A percentile compares a stretch with the other conserved stretches of the same genome.
Conservation (phyloP, 768 basidiomycete genomes). For the Mycena latifolia region DNA sequence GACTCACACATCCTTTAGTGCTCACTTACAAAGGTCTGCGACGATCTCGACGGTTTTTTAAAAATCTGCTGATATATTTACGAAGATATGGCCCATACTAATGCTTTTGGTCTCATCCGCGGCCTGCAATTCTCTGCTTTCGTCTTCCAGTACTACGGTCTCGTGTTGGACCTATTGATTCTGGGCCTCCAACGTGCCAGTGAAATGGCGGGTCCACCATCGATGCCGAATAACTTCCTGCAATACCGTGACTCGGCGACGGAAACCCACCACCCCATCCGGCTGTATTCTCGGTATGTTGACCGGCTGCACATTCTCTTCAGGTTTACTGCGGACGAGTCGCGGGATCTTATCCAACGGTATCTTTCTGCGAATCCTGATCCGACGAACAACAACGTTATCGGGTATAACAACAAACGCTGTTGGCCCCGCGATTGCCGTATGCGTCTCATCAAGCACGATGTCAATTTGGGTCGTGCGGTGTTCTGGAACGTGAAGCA, state of each 20-base stretch:
- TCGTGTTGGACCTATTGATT: conserved; percentile 95
- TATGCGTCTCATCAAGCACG: conserved; percentile 99
- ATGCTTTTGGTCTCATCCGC: conserved; percentile 96
- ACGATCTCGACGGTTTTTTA: not conserved
- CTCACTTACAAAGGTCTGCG: conserved; percentile 85
- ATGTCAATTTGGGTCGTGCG: conserved; percentile 97
- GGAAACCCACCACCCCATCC: conserved; percentile 97
- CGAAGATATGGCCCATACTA: conserved; percentile 94
- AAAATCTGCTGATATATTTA: conserved; percentile 13
- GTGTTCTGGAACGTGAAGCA: conserved; percentile 99
- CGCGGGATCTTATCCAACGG: conserved; percentile 96
- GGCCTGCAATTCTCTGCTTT: conserved; percentile 99
- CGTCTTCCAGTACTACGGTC: conserved; percentile 99
- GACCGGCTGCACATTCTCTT: conserved; percentile 96
- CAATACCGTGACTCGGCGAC: conserved; percentile 96
- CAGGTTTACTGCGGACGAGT: conserved; percentile 97
- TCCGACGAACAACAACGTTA: conserved; percentile 98
- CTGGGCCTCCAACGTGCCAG: conserved; percentile 98
- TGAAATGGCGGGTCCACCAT: conserved; percentile 98
- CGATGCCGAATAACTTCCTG: conserved; percentile 98
- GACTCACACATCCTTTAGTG: conserved; percentile 50
- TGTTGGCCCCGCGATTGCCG: conserved; percentile 99
- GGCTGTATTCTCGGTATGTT: conserved; percentile 96
- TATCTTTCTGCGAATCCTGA: conserved; percentile 98
- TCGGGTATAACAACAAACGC: conserved; percentile 98